phyloP scores from a whole-genome alignment of 495 filamentous ascomycete species.

The Trichoderma orchidacearum region DNA sequence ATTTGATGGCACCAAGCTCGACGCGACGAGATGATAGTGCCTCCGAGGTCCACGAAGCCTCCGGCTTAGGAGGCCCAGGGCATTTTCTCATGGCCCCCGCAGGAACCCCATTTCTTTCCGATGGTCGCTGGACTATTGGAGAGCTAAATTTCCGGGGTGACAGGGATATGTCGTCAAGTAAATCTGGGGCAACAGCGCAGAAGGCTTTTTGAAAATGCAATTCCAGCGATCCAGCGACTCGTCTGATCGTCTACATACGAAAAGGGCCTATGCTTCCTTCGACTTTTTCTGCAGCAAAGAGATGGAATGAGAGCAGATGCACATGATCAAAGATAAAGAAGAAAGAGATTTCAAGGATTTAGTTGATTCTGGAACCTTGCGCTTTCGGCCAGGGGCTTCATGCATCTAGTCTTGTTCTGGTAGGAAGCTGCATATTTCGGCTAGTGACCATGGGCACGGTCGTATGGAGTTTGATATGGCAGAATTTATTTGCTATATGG shows the following conservation, averaged over 20 bases:
- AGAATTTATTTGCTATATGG: background rate
- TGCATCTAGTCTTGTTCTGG: background rate
- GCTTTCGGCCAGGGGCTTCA: background rate
- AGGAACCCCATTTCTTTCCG: background rate
- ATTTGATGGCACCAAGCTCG: no score
- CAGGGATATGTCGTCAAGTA: background rate
- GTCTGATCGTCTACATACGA: no score
- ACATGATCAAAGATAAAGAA: background rate
- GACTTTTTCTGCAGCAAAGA: no score
- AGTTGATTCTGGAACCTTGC: background rate
- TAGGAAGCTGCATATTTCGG: background rate
- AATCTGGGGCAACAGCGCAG: background rate
- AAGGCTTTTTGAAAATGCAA: background rate
- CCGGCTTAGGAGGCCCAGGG: background rate
- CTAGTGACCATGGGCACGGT: background rate
- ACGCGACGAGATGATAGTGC: no score
- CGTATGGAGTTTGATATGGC: background rate
- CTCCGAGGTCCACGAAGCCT: no score
- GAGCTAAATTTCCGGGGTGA: conserved; percentile 1
- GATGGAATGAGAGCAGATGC: no score
- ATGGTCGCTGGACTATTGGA: background rate
- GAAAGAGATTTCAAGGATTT: background rate
- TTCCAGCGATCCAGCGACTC: background rate
- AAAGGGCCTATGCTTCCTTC: no score
- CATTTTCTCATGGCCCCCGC: background rate